Conservation (phyloP, 257 asterid species). For the Fraxinus anomala region DNA sequence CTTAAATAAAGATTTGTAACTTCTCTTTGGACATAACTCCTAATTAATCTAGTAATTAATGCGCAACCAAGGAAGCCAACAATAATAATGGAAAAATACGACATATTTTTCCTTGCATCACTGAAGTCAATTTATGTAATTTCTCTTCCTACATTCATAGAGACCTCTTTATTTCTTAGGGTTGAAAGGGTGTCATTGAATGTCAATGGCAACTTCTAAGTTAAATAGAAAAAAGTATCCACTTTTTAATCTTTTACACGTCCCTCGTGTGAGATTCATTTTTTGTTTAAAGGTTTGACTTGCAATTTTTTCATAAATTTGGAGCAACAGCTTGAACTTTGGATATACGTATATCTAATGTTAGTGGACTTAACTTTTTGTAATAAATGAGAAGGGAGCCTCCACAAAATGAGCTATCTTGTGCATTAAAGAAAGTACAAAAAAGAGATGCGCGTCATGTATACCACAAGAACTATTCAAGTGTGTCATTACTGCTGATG, state of each 20-base stretch:
- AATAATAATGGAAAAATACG: neutral
- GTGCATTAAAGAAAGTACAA: too few species aligned
- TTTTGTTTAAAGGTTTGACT: neutral
- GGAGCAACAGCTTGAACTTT: neutral
- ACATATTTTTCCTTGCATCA: neutral
- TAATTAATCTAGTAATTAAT: neutral
- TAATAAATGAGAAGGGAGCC: neutral
- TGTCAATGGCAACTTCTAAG: neutral
- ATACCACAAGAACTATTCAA: neutral
- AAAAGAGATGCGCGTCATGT: constrained; percentile 1
- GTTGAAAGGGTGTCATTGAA: neutral
- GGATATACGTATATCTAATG: neutral
- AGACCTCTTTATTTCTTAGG: neutral
- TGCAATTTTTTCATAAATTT: neutral
- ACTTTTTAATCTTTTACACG: neutral
- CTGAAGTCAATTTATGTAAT: neutral
- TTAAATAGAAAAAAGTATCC: neutral
- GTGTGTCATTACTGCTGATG: neutral
- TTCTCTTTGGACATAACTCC: neutral
- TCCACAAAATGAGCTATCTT: neutral
- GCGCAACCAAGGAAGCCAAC: neutral
- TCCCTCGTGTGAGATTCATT: neutral
- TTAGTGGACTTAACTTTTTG: neutral
- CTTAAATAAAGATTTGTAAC: neutral
- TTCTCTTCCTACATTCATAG: neutral